Evolutionary conservation across 768 basidiomycete species (phyloP).

Genomic region (Roridomyces roridus): DNA sequence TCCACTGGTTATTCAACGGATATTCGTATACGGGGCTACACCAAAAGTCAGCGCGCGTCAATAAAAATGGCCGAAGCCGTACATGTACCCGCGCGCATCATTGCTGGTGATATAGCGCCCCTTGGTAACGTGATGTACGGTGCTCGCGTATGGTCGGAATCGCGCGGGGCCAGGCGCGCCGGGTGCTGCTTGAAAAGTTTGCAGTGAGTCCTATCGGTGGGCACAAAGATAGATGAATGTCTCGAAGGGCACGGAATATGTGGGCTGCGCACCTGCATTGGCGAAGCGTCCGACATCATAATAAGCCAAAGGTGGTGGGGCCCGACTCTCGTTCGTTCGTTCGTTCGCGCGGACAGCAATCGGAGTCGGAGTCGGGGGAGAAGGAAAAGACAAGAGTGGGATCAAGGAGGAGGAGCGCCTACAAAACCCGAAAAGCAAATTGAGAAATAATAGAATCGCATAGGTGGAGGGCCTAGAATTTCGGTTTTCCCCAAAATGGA

Average conservation of each 20-base stretch:
- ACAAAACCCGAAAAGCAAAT: background rate
- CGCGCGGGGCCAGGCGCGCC: conserved; percentile 42
- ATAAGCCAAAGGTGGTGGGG: too few species aligned
- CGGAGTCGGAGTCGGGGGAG: too few species aligned
- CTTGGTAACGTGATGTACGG: conserved; percentile 82
- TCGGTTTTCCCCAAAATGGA: conserved; percentile 33
- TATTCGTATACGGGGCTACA: conserved; percentile 86
- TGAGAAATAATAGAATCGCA: conserved; percentile 15
- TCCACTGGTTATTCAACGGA: conserved; percentile 88
- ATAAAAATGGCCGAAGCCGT: too few species aligned
- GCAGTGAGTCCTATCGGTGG: conserved; percentile 52
- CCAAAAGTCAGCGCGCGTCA: conserved; percentile 88
- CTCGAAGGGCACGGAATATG: background rate
- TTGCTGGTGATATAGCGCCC: conserved; percentile 90
- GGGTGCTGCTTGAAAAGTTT: conserved; percentile 45
- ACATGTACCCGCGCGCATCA: conserved; percentile 90
- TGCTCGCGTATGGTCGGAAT: conserved; percentile 74
- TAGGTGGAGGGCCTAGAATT: conserved; percentile 36
- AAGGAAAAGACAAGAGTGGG: too few species aligned
- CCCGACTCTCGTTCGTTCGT: too few species aligned
- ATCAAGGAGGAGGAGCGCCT: too few species aligned
- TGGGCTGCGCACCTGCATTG: background rate
- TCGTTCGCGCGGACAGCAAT: too few species aligned
- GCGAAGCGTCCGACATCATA: too few species aligned
- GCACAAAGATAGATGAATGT: conserved; percentile 3